phyloP scores from a whole-genome alignment of 345 rosid species.

The Dovyalis caffra region DNA sequence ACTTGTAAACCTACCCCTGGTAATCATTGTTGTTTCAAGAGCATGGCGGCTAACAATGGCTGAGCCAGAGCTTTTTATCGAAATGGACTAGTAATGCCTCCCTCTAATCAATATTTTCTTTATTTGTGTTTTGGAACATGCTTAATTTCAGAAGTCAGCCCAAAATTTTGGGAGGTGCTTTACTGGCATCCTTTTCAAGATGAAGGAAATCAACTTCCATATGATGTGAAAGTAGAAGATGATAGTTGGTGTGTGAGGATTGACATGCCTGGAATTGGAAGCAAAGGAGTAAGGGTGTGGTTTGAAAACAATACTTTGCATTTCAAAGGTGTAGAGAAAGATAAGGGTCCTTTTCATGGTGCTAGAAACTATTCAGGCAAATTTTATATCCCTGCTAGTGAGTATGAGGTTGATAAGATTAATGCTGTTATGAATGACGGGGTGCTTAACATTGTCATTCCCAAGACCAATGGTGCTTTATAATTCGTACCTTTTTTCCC shows the following conservation, averaged over 20 bases:
- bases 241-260: background rate
- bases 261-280: conserved; percentile 12
- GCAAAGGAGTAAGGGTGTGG: conserved; percentile 5
- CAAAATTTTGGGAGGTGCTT: background rate
- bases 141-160: background rate
- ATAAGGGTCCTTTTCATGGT: background rate
- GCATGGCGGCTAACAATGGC: no score
- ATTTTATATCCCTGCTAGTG: background rate
- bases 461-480: background rate
- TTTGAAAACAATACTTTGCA: background rate
- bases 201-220: background rate
- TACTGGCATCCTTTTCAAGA: conserved; percentile 9
- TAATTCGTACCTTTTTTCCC: no score
- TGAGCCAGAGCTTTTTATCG: no score
- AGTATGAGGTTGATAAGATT: conserved; percentile 4
- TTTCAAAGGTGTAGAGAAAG: conserved; percentile 7
- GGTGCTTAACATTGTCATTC: conserved; percentile 11
- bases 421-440: conserved; percentile 6
- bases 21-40: no score
- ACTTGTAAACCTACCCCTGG: no score
- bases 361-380: background rate
- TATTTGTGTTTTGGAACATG: background rate
- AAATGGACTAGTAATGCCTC: background rate
- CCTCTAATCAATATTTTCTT: background rate
- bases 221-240: background rate